A percentile compares a stretch with the other conserved stretches of the same genome.
These are phyloP conservation scores for Oropetium thomaeum DNA, from an alignment of 176 grass and related monocot genomes.

Conservation along the genomic window DNA sequence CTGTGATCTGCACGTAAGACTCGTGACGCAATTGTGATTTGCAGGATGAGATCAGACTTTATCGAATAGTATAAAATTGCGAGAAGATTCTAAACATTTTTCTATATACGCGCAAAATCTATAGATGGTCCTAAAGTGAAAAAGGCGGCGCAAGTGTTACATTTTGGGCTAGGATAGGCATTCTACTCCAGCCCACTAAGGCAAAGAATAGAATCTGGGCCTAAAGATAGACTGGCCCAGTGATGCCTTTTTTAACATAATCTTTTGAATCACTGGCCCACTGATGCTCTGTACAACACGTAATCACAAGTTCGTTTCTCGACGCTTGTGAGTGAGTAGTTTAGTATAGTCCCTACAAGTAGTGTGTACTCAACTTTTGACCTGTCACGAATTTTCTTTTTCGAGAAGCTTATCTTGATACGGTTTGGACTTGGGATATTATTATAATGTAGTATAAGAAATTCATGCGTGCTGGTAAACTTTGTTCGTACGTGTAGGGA, in stretches of 20 bases:
- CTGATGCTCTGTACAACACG: background rate
- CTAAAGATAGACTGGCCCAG: background rate
- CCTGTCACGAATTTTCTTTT: background rate
- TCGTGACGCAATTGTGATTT: too few species aligned
- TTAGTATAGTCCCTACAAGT: too few species aligned
- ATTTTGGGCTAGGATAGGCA: background rate
- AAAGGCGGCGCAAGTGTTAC: background rate
- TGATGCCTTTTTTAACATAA: background rate
- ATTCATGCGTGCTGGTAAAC: background rate
- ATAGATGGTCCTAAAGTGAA: too few species aligned
- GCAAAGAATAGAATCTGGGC: slow-evolving; percentile 2
- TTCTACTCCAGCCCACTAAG: slow-evolving; percentile 12
- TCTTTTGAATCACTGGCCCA: background rate
- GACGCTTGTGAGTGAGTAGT: too few species aligned
- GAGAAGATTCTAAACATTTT: too few species aligned
- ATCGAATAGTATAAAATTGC: too few species aligned
- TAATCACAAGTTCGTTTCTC: background rate
- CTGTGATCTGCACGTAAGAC: too few species aligned
- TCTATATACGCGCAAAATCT: too few species aligned
- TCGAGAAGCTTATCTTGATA: slow-evolving; percentile 5
- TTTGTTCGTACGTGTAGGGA: slow-evolving; percentile 13
- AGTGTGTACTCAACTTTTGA: background rate
- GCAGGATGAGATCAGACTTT: too few species aligned
- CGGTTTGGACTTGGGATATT: background rate
- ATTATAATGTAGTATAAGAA: background rate